Base-by-base conservation (phyloP, 2,329 filamentous ascomycete genomes). In the Aphanocladium album region DNA sequence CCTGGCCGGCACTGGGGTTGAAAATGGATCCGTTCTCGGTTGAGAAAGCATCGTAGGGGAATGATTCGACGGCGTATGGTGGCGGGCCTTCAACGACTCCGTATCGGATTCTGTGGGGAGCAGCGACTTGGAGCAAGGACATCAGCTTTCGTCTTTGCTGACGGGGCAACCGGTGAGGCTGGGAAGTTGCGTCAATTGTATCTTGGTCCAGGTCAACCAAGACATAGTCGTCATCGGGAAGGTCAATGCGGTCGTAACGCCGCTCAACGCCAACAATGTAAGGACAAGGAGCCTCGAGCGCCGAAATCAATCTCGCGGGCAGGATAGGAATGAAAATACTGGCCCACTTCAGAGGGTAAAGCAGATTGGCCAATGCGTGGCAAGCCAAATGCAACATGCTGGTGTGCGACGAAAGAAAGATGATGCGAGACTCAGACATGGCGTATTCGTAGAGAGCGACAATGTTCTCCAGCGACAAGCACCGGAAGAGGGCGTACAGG, bases 251-350 rank as follows among this genome's bases (percentile, higher is more conserved):
- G 67, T 96, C 91, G 71, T 98, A 98, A 61, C 93, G 86, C 66
- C 93, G 85, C 76, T 99, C 95, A 61, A 99, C 91, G 53, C 95
- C 95, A 47, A 98, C 91, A 66, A 99, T 96, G 69, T 98, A 99
- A 0, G 95, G 95, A 68, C 95, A 98, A 2, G 93, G 93, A 1
- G 93, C 93, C 68, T 98, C 95, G 19, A 99, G 82, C 2, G 92
- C 93, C 57, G 95, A 93, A 11, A 99, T 82, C 23, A 99, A 79
- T 39, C 93, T 86, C 9, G 91, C 90, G 6, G 93, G 93, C 9
- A 99, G 82, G 37, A 98, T 83, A 2, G 93, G 93, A 64, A 98
- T 97, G 71, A 96, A 92, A 53, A 98, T 91, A 67, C 93, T 96
- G 3, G 90, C 86, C 93, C 95, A 98, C 65, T 91, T 89, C 57